These are phyloP conservation scores for Uronychia binucleata DNA, from an alignment of 73 alveolate genomes.

Conservation along the genomic window DNA sequence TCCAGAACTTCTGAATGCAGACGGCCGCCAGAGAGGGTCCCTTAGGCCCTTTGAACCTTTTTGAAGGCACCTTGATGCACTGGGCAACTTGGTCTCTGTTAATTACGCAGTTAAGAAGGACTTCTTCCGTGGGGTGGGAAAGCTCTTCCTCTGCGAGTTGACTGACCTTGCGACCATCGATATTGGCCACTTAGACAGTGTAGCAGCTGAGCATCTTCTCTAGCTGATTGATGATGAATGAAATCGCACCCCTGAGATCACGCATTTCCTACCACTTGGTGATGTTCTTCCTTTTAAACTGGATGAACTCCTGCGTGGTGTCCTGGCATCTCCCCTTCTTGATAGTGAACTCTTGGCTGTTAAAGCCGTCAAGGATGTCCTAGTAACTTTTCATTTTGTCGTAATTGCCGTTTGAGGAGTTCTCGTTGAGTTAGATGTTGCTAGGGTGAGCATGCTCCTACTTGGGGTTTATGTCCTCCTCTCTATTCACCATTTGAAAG, in stretches of 20 bases:
- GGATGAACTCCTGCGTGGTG: conserved; percentile 61
- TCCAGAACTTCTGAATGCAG: conserved; percentile 63
- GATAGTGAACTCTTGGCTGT: conserved; percentile 63
- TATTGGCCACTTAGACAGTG: conserved; percentile 64
- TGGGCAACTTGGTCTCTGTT: conserved; percentile 40
- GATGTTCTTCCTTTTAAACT: conserved; percentile 63
- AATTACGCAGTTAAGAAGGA: conserved; percentile 38
- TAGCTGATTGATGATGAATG: conserved; percentile 40
- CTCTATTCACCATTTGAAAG: neutral
- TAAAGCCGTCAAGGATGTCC: conserved; percentile 73
- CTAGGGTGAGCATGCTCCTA: neutral
- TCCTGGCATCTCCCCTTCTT: conserved; percentile 66
- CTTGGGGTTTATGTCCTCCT: neutral
- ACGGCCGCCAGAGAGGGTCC: conserved; percentile 67
- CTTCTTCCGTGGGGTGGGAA: conserved; percentile 43
- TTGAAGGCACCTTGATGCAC: conserved; percentile 36
- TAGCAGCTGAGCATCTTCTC: conserved; percentile 53
- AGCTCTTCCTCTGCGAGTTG: conserved; percentile 57
- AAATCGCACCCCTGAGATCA: conserved; percentile 73
- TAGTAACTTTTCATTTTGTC: conserved; percentile 53
- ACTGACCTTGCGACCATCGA: conserved; percentile 68
- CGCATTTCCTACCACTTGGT: conserved; percentile 57
- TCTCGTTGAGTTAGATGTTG: conserved; percentile 1
- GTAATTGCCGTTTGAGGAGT: conserved; percentile 1
- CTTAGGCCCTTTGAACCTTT: conserved; percentile 57